Base-by-base conservation (phyloP, 805 yeast genomes). In the Cyberlindnera mycetangii region DNA sequence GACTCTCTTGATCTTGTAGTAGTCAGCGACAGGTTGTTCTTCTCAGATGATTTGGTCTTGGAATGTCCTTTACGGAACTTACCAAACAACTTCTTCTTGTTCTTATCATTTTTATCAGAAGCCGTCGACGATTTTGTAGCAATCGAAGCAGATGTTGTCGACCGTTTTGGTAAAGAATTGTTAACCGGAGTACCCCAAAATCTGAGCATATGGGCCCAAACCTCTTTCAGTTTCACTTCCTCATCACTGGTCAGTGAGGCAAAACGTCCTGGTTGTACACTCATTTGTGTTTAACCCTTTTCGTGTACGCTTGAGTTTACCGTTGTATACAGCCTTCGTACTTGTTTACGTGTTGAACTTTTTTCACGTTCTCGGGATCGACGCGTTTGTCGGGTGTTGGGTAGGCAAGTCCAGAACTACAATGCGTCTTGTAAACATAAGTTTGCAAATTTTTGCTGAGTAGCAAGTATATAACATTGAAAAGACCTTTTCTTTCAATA, bases 161-260 rank as follows among this genome's bases (percentile, higher is more conserved):
- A 46, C 28, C 50, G 45, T 43, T 47, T 47, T 43, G 52, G 34
- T 41, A 42, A 22, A 45, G 30, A 19, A 25, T 44, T 15, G 31
- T 38, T 39, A 47, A 71, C 72, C 5, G 68, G 68, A 3, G 68
- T 59, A 15, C 87, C 89, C 72, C 82, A 72, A 47, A 69, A 76
- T 52, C 76, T 78, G 51, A 85, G 67, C 37, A 80, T 55, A 54
- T 79, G 73, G 39, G 83, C 80, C 89, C 90, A 86, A 5, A 76
- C 72, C 56, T 83, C 87, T 62, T 86, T 86, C 58, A 85, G 65
- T 16, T 73, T 71, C 40, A 73, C 55, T 56, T 85, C 90, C 60
- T 85, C 81, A 19, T 82, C 84, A 2, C 65, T 53, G 4, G 76
- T 70, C 25, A 79, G 59, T 2, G 74, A 68, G 45, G 67, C 69